These are phyloP conservation scores for Xylaria sp. DNA, from an alignment of 2,329 filamentous ascomycete species.

Conservation along the genomic window DNA sequence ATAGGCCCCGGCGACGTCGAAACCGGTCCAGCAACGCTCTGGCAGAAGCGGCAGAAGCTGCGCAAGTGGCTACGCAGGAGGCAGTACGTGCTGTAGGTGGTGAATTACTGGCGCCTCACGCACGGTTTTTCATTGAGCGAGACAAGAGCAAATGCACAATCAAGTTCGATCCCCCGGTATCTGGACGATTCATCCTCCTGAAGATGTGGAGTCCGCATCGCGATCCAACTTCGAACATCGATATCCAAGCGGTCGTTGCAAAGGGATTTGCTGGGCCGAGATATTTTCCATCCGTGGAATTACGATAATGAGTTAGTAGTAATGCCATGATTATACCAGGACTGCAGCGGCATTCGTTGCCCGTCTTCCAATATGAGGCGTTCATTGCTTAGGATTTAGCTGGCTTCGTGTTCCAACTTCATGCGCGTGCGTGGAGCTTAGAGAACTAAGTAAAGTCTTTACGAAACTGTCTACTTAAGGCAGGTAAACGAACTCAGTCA, in stretches of 20 bases:
- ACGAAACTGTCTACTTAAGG: too few relatives aligned
- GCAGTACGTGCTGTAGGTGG: conserved; percentile 59
- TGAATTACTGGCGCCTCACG: conserved; percentile 70
- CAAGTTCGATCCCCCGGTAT: conserved; percentile 80
- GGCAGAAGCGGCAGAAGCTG: conserved; percentile 49
- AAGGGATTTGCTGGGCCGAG: conserved; percentile 84
- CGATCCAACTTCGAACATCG: conserved; percentile 71
- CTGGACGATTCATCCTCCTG: conserved; percentile 80
- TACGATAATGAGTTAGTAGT: conserved; percentile 48
- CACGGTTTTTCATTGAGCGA: conserved; percentile 81
- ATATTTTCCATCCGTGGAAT: conserved; percentile 73
- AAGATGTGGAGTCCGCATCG: conserved; percentile 86
- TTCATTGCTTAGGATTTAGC: too few relatives aligned
- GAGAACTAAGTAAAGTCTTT: too few relatives aligned
- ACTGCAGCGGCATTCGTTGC: too few relatives aligned
- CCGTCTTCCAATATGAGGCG: too few relatives aligned
- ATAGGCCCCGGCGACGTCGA: conserved; percentile 35
- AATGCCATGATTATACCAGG: too few relatives aligned
- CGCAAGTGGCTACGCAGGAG: conserved; percentile 58
- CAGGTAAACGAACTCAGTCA: too few relatives aligned
- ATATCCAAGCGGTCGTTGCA: conserved; percentile 83
- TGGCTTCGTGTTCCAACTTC: too few relatives aligned
- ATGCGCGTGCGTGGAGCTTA: too few relatives aligned
- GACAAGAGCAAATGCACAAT: conserved; percentile 85
- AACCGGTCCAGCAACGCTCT: conserved; percentile 37